A percentile compares a stretch with the other conserved stretches of the same genome.
Conservation (phyloP, 352 stramenopile genomes). For the Globisporangium paroecandrum region DNA sequence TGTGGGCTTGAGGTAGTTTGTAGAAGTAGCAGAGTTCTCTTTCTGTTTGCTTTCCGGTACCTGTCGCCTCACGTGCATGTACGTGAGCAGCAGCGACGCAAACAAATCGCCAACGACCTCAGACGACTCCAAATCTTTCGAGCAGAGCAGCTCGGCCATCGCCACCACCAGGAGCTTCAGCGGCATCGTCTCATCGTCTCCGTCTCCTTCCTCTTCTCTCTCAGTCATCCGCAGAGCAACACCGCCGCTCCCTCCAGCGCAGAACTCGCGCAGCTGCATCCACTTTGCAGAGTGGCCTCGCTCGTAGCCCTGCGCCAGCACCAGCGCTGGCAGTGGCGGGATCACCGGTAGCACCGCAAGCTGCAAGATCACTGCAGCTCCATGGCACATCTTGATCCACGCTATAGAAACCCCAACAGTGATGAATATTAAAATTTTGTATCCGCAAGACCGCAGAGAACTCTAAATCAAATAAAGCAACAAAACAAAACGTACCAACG, state of each 20-base stretch:
- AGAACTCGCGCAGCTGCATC: slow-evolving; percentile 49
- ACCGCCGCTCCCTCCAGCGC: slow-evolving; percentile 55
- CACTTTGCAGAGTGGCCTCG: slow-evolving; percentile 27
- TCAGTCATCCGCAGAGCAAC: slow-evolving; percentile 38
- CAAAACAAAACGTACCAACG: slow-evolving; percentile 28
- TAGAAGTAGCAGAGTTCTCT: background rate
- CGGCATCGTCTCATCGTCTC: slow-evolving; percentile 19
- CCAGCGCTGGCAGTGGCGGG: slow-evolving; percentile 28
- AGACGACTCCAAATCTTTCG: slow-evolving; percentile 60
- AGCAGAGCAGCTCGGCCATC: slow-evolving; percentile 50
- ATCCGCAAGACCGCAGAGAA: background rate
- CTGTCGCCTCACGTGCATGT: slow-evolving; percentile 52
- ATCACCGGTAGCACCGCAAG: slow-evolving; percentile 48
- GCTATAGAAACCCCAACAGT: slow-evolving; percentile 14
- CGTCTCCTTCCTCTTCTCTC: background rate
- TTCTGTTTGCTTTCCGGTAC: background rate
- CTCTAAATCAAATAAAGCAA: background rate
- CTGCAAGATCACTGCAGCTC: slow-evolving; percentile 45
- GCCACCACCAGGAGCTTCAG: slow-evolving; percentile 43
- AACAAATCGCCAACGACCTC: slow-evolving; percentile 77
- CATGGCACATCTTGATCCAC: slow-evolving; percentile 29
- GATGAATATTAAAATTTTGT: background rate
- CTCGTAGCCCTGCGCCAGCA: slow-evolving; percentile 32
- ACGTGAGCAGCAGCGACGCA: slow-evolving; percentile 66
- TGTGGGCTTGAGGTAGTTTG: background rate